phyloP scores from a whole-genome alignment of 75 land plant species.

The Cunninghamia lanceolata region DNA sequence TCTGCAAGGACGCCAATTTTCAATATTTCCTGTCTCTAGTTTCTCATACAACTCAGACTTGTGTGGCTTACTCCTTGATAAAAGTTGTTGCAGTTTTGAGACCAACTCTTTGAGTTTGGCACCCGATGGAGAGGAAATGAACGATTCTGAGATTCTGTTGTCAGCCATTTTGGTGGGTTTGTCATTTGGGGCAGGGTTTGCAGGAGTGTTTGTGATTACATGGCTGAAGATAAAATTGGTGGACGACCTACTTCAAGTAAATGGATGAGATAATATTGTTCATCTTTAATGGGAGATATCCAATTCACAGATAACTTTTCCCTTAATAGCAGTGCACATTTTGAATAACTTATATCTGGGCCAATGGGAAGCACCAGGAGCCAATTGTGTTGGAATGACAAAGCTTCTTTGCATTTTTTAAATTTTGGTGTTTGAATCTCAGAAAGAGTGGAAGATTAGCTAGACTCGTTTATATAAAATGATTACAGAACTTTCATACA shows the following conservation, averaged over 20 bases:
- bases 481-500: neutral
- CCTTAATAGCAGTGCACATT: neutral
- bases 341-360: neutral
- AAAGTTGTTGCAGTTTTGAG: neutral
- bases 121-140: neutral
- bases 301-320: neutral
- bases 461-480: neutral
- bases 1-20: slow-evolving; percentile 14
- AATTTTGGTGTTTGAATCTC: neutral
- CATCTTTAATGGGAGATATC: neutral
- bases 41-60: slow-evolving; percentile 13
- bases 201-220: neutral
- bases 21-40: slow-evolving; percentile 1
- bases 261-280: neutral
- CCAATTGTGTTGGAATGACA: neutral
- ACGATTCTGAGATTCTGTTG: neutral
- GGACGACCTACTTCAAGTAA: neutral
- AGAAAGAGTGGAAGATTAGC: neutral
- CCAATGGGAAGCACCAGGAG: neutral
- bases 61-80: slow-evolving; percentile 43
- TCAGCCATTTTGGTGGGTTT: neutral
- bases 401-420: neutral
- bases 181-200: neutral
- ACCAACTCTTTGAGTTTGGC: neutral
- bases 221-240: neutral